Conservation (phyloP, 768 basidiomycete species). For the Clavaria fumosa region DNA sequence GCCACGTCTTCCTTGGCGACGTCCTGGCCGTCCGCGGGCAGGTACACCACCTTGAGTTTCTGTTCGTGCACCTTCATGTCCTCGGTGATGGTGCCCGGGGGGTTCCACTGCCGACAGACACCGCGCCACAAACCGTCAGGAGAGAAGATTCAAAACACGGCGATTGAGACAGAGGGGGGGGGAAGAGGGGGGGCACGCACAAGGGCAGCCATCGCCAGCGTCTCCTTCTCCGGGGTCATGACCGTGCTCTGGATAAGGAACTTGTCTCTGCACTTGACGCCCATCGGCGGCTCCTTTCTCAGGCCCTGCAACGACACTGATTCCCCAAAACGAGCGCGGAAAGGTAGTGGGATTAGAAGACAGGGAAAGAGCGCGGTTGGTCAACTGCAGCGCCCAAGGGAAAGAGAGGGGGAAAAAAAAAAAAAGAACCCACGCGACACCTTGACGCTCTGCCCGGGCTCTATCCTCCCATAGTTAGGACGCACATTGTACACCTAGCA, state of each 20-base stretch:
- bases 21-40: slow-evolving; percentile 72
- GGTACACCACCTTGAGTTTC: slow-evolving; percentile 82
- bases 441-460: slow-evolving; percentile 88
- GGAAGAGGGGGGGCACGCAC: slow-evolving; percentile 36
- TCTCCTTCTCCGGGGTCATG: slow-evolving; percentile 83
- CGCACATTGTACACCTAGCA: slow-evolving; percentile 94
- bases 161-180: slow-evolving; percentile 8
- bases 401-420: no score
- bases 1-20: slow-evolving; percentile 69
- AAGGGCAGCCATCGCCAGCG: slow-evolving; percentile 61
- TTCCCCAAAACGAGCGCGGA: slow-evolving; percentile 57
- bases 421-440: slow-evolving; percentile 59
- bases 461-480: slow-evolving; percentile 94
- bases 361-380: slow-evolving; percentile 7
- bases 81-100: slow-evolving; percentile 54
- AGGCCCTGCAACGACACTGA: slow-evolving; percentile 93
- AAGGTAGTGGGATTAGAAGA: slow-evolving; percentile 81
- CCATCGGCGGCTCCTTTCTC: slow-evolving; percentile 83
- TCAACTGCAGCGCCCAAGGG: slow-evolving; percentile 3
- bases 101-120: no score
- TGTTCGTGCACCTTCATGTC: slow-evolving; percentile 89
- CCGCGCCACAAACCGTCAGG: no score
- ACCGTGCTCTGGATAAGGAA: slow-evolving; percentile 94
- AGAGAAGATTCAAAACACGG: slow-evolving; percentile 2
- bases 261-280: slow-evolving; percentile 96